These are phyloP conservation scores for Hyaloscypha hepaticicola DNA, from an alignment of 495 filamentous ascomycete species.

Conservation along the genomic window DNA sequence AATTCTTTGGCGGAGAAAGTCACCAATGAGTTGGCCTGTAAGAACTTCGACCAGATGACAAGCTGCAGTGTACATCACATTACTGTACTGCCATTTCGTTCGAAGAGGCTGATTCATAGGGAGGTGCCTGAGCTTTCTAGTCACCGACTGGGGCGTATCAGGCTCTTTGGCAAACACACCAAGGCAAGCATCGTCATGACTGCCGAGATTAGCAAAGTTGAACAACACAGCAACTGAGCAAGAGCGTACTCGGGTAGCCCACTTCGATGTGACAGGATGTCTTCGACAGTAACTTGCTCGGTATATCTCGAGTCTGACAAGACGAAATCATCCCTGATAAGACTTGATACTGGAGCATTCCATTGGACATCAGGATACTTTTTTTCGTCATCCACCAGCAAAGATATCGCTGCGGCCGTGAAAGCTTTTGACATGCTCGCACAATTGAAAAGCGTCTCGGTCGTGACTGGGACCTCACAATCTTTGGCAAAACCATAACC, in stretches of 20 bases:
- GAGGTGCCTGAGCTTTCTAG: slow-evolving; percentile 43
- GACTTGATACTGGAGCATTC: slow-evolving; percentile 44
- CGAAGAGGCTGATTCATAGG: slow-evolving; percentile 40
- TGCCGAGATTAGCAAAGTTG: neutral
- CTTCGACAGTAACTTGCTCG: slow-evolving; percentile 48
- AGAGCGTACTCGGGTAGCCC: slow-evolving; percentile 44
- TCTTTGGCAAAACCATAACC: slow-evolving; percentile 43
- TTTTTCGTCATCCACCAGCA: slow-evolving; percentile 46
- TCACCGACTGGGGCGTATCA: slow-evolving; percentile 32
- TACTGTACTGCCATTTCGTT: slow-evolving; percentile 48
- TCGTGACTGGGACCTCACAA: slow-evolving; percentile 42
- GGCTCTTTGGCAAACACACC: slow-evolving; percentile 23
- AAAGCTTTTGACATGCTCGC: slow-evolving; percentile 58
- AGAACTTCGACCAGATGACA: slow-evolving; percentile 42
- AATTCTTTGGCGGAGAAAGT: slow-evolving; percentile 40
- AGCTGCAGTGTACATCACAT: slow-evolving; percentile 49
- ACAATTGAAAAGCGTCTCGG: slow-evolving; percentile 42
- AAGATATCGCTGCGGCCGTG: slow-evolving; percentile 47
- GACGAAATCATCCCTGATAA: slow-evolving; percentile 55
- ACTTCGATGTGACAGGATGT: slow-evolving; percentile 49
- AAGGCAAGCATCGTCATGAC: slow-evolving; percentile 15
- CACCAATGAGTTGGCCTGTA: slow-evolving; percentile 42
- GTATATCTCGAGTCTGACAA: slow-evolving; percentile 46
- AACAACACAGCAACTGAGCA: neutral
- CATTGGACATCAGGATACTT: slow-evolving; percentile 42